These are phyloP conservation scores for Dactylellina drechsleri DNA, from an alignment of 2,329 filamentous ascomycete genomes.

Conservation along the genomic window DNA sequence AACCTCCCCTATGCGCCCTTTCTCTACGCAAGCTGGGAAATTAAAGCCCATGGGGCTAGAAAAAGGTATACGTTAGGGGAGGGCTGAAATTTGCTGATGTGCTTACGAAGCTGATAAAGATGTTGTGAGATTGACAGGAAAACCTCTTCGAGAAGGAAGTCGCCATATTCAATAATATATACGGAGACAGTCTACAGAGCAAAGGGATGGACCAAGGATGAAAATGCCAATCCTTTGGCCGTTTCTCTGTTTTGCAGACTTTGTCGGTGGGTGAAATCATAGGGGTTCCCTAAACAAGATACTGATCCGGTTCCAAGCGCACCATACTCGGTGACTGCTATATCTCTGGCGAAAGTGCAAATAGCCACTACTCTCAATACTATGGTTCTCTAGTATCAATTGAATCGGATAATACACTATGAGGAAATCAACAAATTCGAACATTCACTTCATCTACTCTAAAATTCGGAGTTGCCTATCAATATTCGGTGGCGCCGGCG, in stretches of 20 bases:
- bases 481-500: no score
- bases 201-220: not conserved
- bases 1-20: conserved; percentile 4
- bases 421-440: not conserved
- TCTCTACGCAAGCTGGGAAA: conserved; percentile 28
- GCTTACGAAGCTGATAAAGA: conserved; percentile 24
- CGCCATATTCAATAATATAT: not conserved
- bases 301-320: not conserved
- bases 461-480: conserved; percentile 9
- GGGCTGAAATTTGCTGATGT: conserved; percentile 31
- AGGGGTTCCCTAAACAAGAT: not conserved
- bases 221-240: not conserved
- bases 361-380: no score
- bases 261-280: not conserved
- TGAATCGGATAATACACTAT: not conserved
- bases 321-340: not conserved
- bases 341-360: no score
- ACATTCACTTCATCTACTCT: not conserved
- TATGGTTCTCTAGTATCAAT: no score
- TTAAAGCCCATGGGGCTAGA: conserved; percentile 19
- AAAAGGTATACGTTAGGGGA: conserved; percentile 5
- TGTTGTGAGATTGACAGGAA: conserved; percentile 22
- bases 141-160: not conserved
- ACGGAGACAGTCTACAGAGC: not conserved
- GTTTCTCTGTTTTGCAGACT: not conserved